These are phyloP conservation scores for Candida sanyaensis DNA, from an alignment of 1,139 yeast species.

Conservation along the genomic window DNA sequence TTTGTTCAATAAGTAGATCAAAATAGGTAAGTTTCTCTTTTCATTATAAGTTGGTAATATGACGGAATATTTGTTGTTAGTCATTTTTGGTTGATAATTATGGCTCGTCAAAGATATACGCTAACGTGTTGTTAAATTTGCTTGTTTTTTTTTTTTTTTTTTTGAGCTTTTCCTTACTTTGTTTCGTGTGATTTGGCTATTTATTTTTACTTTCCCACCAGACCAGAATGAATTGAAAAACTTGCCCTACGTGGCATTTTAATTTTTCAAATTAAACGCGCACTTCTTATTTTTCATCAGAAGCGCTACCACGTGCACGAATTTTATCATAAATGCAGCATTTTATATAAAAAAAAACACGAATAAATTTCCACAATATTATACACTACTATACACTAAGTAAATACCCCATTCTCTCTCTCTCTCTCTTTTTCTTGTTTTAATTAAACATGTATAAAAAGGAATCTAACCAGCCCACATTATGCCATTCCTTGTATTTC, in stretches of 20 bases:
- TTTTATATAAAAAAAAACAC: no score
- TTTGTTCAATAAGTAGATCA: constrained; percentile 69
- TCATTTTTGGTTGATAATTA: constrained; percentile 9
- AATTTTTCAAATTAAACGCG: no score
- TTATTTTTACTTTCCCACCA: neutral
- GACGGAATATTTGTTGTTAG: constrained; percentile 64
- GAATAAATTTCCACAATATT: neutral
- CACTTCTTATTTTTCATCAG: no score
- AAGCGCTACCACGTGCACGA: neutral
- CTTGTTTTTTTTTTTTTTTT: neutral
- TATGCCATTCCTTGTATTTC: neutral
- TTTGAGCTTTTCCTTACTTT: neutral
- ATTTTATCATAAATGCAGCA: neutral
- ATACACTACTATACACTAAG: neutral
- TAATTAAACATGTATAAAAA: neutral
- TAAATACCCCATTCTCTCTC: neutral
- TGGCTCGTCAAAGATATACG: no score
- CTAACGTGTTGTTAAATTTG: neutral
- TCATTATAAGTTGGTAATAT: constrained; percentile 83
- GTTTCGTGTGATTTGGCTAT: neutral
- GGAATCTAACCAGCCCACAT: neutral
- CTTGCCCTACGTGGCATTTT: neutral
- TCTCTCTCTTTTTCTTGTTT: neutral
- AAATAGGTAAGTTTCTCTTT: constrained; percentile 68
- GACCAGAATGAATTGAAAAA: no score